phyloP scores from a whole-genome alignment of 129 eudicot genomes.

The Rutidosis leptorrhynchoides region DNA sequence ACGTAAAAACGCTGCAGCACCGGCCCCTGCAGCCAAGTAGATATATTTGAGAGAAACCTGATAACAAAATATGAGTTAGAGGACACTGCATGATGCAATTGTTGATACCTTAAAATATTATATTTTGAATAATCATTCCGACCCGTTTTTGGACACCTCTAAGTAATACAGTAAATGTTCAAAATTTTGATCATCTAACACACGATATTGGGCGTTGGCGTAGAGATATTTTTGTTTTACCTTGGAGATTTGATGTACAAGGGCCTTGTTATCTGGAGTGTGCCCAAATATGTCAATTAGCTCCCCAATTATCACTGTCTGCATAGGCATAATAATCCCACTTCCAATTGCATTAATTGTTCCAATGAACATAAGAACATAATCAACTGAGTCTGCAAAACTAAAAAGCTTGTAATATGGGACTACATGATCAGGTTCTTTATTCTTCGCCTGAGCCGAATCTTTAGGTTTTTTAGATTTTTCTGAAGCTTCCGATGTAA shows the following conservation, averaged over 20 bases:
- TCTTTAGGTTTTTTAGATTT: not conserved
- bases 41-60: conserved; percentile 65
- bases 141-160: not conserved
- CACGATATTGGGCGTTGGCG: too few relatives aligned
- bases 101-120: not conserved
- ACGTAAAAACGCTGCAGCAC: conserved; percentile 63
- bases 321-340: conserved; percentile 60
- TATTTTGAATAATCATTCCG: too few relatives aligned
- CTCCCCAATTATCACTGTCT: conserved; percentile 72
- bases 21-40: conserved; percentile 70
- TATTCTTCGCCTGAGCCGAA: not conserved
- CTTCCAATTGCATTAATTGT: conserved; percentile 62
- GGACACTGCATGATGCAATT: not conserved
- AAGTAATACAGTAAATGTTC: not conserved
- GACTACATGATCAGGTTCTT: conserved; percentile 26
- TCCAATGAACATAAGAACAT: conserved; percentile 56
- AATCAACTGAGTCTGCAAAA: conserved; percentile 64
- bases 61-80: not conserved
- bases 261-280: conserved; percentile 21
- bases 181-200: too few relatives aligned
- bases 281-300: conserved; percentile 59
- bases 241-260: conserved; percentile 54
- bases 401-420: conserved; percentile 69
- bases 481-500: not conserved
- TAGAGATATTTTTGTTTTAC: conserved; percentile 28